phyloP scores from a whole-genome alignment of 1,284 basidiomycete genomes.

The Rugosomyces carneus region DNA sequence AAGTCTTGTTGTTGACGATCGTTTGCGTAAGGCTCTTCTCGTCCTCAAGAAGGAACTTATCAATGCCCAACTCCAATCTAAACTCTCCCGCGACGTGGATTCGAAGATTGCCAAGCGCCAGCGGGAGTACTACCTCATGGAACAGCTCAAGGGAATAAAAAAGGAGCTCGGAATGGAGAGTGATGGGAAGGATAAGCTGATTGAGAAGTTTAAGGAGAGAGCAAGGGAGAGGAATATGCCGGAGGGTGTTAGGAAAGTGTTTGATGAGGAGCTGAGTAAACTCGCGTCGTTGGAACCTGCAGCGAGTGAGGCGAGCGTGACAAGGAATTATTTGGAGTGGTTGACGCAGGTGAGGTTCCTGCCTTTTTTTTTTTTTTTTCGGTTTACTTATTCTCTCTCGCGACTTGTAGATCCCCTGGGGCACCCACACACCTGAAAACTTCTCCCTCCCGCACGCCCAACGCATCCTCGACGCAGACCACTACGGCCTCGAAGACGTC shows the following conservation, averaged over 20 bases:
- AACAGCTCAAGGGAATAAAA: slow-evolving; percentile 98
- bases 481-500: slow-evolving; percentile 93
- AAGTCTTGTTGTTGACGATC: slow-evolving; percentile 80
- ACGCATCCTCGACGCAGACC: slow-evolving; percentile 89
- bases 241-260: slow-evolving; percentile 86
- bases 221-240: slow-evolving; percentile 90
- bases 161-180: slow-evolving; percentile 97
- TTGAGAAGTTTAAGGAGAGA: slow-evolving; percentile 94
- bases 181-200: slow-evolving; percentile 96
- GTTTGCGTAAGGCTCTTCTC: slow-evolving; percentile 85
- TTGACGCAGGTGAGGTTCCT: slow-evolving; percentile 81
- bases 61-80: slow-evolving; percentile 93
- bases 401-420: slow-evolving; percentile 90
- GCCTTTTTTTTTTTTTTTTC: slow-evolving; percentile 11
- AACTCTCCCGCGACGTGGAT: slow-evolving; percentile 93
- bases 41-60: slow-evolving; percentile 98
- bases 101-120: slow-evolving; percentile 96
- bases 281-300: slow-evolving; percentile 88
- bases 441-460: slow-evolving; percentile 85
- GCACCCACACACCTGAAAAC: slow-evolving; percentile 91
- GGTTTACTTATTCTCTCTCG: background rate
- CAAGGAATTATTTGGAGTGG: slow-evolving; percentile 95
- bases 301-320: slow-evolving; percentile 94
- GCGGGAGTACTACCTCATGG: slow-evolving; percentile 97
- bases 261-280: slow-evolving; percentile 95